These are phyloP conservation scores for Heterobasidion annosum DNA, from an alignment of 1,284 basidiomycete species.

Conservation along the genomic window DNA sequence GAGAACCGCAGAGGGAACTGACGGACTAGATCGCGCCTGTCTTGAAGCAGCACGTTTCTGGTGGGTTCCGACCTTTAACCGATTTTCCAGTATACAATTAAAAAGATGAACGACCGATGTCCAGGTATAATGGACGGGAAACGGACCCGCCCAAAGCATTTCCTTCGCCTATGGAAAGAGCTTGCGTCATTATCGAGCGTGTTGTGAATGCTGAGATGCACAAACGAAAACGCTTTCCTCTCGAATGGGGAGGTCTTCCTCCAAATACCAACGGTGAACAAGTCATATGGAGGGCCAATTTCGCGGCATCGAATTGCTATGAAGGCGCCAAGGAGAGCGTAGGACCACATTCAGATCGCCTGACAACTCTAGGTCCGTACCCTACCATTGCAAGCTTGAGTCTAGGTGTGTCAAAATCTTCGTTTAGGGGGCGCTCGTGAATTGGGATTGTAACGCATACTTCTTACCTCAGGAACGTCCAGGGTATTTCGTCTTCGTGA, in stretches of 20 bases:
- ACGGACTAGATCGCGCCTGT: slow-evolving; percentile 26
- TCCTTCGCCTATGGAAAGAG: slow-evolving; percentile 67
- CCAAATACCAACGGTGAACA: slow-evolving; percentile 20
- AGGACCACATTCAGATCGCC: slow-evolving; percentile 77
- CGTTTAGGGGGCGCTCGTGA: not conserved
- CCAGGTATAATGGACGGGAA: slow-evolving; percentile 72
- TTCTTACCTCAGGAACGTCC: slow-evolving; percentile 41
- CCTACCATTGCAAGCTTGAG: slow-evolving; percentile 90
- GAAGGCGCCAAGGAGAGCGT: slow-evolving; percentile 79
- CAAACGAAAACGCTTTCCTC: slow-evolving; percentile 49
- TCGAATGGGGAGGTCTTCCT: slow-evolving; percentile 64
- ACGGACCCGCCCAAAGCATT: slow-evolving; percentile 54
- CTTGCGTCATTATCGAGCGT: slow-evolving; percentile 68
- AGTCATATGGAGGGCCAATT: slow-evolving; percentile 74
- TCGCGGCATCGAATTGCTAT: slow-evolving; percentile 89
- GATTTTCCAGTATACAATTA: too few species aligned
- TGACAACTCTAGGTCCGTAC: slow-evolving; percentile 81
- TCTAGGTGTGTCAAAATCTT: slow-evolving; percentile 46
- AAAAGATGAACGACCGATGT: too few species aligned
- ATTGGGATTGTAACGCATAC: not conserved
- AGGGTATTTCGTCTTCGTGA: slow-evolving; percentile 75
- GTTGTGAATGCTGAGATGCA: slow-evolving; percentile 71
- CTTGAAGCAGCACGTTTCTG: slow-evolving; percentile 20
- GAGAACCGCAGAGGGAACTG: slow-evolving; percentile 19
- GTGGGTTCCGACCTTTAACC: slow-evolving; percentile 20